These are phyloP conservation scores for Aspergillus ostianus DNA, from an alignment of 495 filamentous ascomycete species.

Conservation along the genomic window DNA sequence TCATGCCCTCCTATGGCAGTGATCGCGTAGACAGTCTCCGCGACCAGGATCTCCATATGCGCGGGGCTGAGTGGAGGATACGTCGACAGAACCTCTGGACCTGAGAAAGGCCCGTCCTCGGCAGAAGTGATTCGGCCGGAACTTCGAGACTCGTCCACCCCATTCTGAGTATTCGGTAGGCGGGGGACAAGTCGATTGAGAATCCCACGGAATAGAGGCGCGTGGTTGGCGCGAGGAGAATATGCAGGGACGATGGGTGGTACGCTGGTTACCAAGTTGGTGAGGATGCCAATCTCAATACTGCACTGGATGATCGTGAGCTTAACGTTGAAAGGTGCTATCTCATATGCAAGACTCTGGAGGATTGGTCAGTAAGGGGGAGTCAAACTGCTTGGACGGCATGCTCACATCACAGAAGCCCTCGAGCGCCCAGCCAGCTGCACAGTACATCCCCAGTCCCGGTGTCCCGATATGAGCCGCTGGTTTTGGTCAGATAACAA, in stretches of 20 bases:
- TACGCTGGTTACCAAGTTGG: slow-evolving; percentile 79
- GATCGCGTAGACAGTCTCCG: slow-evolving; percentile 89
- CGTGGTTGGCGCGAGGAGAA: slow-evolving; percentile 68
- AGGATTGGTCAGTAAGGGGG: slow-evolving; percentile 12
- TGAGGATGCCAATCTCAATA: slow-evolving; percentile 78
- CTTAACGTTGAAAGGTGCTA: slow-evolving; percentile 96
- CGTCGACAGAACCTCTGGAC: slow-evolving; percentile 60
- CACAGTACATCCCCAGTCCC: slow-evolving; percentile 85
- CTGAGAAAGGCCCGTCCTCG: slow-evolving; percentile 43
- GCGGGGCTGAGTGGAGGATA: slow-evolving; percentile 66
- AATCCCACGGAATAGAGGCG: slow-evolving; percentile 77
- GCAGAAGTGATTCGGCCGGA: slow-evolving; percentile 29
- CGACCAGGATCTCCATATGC: slow-evolving; percentile 66
- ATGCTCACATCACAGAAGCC: slow-evolving; percentile 81
- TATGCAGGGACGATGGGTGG: slow-evolving; percentile 74
- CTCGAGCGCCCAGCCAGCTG: slow-evolving; percentile 91
- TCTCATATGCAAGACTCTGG: slow-evolving; percentile 87
- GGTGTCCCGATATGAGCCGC: slow-evolving; percentile 90
- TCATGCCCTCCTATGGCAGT: slow-evolving; percentile 91
- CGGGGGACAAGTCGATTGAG: slow-evolving; percentile 68
- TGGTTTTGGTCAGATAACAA: slow-evolving; percentile 26
- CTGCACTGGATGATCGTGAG: slow-evolving; percentile 91
- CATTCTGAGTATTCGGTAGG: slow-evolving; percentile 33
- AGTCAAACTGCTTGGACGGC: neutral
- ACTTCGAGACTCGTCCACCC: slow-evolving; percentile 23